These are phyloP conservation scores for Albifimbria verrucaria DNA, from an alignment of 2,329 filamentous ascomycete species.

Conservation along the genomic window DNA sequence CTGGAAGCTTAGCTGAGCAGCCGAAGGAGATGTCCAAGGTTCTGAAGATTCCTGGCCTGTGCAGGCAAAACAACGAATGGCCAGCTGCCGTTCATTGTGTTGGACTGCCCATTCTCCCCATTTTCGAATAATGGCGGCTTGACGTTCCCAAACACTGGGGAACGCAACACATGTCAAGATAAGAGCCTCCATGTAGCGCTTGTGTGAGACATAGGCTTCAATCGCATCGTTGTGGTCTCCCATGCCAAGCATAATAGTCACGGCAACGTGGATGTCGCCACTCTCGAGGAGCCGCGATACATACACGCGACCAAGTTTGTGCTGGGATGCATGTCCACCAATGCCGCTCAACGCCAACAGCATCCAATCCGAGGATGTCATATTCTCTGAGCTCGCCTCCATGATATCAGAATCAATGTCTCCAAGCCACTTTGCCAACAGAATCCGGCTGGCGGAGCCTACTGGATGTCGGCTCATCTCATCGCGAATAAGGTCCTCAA, in stretches of 20 bases:
- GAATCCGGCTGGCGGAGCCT: slow-evolving; percentile 73
- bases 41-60: slow-evolving; percentile 81
- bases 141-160: slow-evolving; percentile 85
- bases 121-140: slow-evolving; percentile 82
- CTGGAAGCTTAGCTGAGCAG: slow-evolving; percentile 57
- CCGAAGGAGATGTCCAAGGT: slow-evolving; percentile 83
- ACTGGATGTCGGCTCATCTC: slow-evolving; percentile 73
- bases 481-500: slow-evolving; percentile 76
- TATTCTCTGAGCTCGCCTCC: slow-evolving; percentile 75
- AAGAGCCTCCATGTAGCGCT: slow-evolving; percentile 87
- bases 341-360: slow-evolving; percentile 86
- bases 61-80: slow-evolving; percentile 90
- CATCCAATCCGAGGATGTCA: slow-evolving; percentile 97
- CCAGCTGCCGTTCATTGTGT: slow-evolving; percentile 82
- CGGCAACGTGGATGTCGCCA: slow-evolving; percentile 87
- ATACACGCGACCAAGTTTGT: slow-evolving; percentile 86
- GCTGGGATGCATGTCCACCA: slow-evolving; percentile 70
- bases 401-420: slow-evolving; percentile 80
- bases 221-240: slow-evolving; percentile 93
- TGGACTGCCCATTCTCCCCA: slow-evolving; percentile 93
- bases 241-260: slow-evolving; percentile 87
- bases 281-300: slow-evolving; percentile 86
- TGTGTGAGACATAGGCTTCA: slow-evolving; percentile 91
- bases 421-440: slow-evolving; percentile 90
- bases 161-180: slow-evolving; percentile 81